phyloP scores from a whole-genome alignment of 2,329 filamentous ascomycete species.

The Cercospora berteroae region DNA sequence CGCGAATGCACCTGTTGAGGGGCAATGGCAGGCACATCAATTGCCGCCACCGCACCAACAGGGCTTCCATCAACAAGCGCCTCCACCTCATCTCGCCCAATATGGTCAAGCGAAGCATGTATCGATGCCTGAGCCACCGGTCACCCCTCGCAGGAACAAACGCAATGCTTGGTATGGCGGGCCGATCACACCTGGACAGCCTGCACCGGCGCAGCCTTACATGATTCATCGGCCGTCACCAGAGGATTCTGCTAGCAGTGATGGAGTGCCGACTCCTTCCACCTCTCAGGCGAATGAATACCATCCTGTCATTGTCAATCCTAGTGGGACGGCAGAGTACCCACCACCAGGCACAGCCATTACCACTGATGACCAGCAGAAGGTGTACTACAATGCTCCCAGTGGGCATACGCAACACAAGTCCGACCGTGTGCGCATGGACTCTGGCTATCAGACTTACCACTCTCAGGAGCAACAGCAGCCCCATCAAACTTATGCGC shows the following conservation, averaged over 20 bases:
- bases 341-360: slow-evolving; percentile 40
- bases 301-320: slow-evolving; percentile 54
- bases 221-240: slow-evolving; percentile 51
- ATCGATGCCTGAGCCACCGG: slow-evolving; percentile 41
- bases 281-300: slow-evolving; percentile 51
- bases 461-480: slow-evolving; percentile 23
- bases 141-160: slow-evolving; percentile 60
- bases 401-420: slow-evolving; percentile 25
- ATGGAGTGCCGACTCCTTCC: slow-evolving; percentile 54
- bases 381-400: slow-evolving; percentile 30
- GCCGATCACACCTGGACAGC: slow-evolving; percentile 37
- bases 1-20: slow-evolving; percentile 38
- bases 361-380: slow-evolving; percentile 41
- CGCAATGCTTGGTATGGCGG: slow-evolving; percentile 72
- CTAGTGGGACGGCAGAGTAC: slow-evolving; percentile 49
- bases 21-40: slow-evolving; percentile 31
- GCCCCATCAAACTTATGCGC: slow-evolving; percentile 33
- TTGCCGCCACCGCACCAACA: slow-evolving; percentile 25
- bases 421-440: slow-evolving; percentile 33
- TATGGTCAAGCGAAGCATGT: slow-evolving; percentile 39
- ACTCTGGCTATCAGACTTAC: slow-evolving; percentile 38
- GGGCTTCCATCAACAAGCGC: slow-evolving; percentile 18
- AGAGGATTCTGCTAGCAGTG: slow-evolving; percentile 56
- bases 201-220: slow-evolving; percentile 15
- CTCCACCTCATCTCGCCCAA: slow-evolving; percentile 24